Conservation (phyloP, 371 early-diverging fungal species). For the Parasitella parasitica region DNA sequence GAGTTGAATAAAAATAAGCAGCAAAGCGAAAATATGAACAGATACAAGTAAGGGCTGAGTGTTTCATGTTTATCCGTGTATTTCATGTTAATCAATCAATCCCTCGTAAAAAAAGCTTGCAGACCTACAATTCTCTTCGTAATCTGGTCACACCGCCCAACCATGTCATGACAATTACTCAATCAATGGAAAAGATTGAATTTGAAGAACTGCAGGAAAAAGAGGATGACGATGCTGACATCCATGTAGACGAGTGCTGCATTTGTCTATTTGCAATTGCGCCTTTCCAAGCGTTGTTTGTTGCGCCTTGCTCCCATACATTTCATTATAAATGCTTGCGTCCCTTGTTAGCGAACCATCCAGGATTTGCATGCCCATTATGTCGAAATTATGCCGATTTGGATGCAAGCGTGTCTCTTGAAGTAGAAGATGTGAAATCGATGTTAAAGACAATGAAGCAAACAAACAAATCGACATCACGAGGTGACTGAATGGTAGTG, state of each 20-base stretch:
- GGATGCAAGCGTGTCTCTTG: slow-evolving; percentile 70
- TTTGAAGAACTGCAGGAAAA: neutral
- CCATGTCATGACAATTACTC: neutral
- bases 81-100: no score
- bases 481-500: neutral
- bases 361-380: slow-evolving; percentile 91
- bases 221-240: neutral
- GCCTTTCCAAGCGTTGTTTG: slow-evolving; percentile 92
- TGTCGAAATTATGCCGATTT: slow-evolving; percentile 93
- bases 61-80: neutral
- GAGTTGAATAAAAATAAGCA: slow-evolving; percentile 69
- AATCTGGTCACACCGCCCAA: slow-evolving; percentile 11
- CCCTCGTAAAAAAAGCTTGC: slow-evolving; percentile 11
- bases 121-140: slow-evolving; percentile 16
- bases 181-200: neutral
- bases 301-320: slow-evolving; percentile 93
- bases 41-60: slow-evolving; percentile 6
- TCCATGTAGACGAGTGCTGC: slow-evolving; percentile 78
- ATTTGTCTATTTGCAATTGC: slow-evolving; percentile 91
- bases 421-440: slow-evolving; percentile 30
- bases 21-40: slow-evolving; percentile 57
- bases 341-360: slow-evolving; percentile 55
- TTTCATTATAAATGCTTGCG: slow-evolving; percentile 94
- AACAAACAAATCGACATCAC: neutral
- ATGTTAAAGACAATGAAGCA: slow-evolving; percentile 6